Evolutionary conservation across 1,284 basidiomycete species (phyloP).

Genomic region (Baeospora myosura): DNA sequence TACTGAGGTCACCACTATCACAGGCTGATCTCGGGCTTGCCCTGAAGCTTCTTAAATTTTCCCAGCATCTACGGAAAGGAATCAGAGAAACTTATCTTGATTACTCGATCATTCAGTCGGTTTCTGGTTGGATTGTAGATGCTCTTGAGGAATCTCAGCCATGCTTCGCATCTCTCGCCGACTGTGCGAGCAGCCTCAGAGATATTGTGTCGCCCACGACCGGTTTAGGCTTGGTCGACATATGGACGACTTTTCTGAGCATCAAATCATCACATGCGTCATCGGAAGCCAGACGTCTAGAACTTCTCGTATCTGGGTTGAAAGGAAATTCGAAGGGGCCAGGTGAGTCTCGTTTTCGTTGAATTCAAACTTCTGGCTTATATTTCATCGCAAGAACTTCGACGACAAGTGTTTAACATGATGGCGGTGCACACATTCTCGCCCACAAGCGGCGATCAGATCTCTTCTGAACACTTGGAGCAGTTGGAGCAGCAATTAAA

Average conservation of each 20-base stretch:
- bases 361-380: slow-evolving; percentile 7
- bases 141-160: slow-evolving; percentile 27
- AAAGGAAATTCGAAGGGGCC: neutral
- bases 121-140: slow-evolving; percentile 34
- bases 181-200: slow-evolving; percentile 27
- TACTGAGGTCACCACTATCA: too few species aligned
- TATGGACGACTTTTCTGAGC: slow-evolving; percentile 43
- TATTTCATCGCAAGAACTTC: slow-evolving; percentile 22
- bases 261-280: slow-evolving; percentile 14
- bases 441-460: slow-evolving; percentile 10
- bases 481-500: slow-evolving; percentile 3
- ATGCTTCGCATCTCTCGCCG: slow-evolving; percentile 24
- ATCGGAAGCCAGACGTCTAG: slow-evolving; percentile 9
- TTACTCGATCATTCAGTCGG: slow-evolving; percentile 41
- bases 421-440: slow-evolving; percentile 33
- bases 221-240: slow-evolving; percentile 48
- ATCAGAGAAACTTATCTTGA: slow-evolving; percentile 27
- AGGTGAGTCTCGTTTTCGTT: neutral
- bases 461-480: slow-evolving; percentile 7
- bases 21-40: slow-evolving; percentile 12
- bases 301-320: slow-evolving; percentile 1
- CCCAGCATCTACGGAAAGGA: slow-evolving; percentile 26
- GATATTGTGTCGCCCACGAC: slow-evolving; percentile 40
- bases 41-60: slow-evolving; percentile 28
- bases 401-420: slow-evolving; percentile 31